Percentiles rank a stretch among this genome's conserved stretches.
Conservation (phyloP, 139 green algal genomes). For the Prasinococcaceae sp. region DNA sequence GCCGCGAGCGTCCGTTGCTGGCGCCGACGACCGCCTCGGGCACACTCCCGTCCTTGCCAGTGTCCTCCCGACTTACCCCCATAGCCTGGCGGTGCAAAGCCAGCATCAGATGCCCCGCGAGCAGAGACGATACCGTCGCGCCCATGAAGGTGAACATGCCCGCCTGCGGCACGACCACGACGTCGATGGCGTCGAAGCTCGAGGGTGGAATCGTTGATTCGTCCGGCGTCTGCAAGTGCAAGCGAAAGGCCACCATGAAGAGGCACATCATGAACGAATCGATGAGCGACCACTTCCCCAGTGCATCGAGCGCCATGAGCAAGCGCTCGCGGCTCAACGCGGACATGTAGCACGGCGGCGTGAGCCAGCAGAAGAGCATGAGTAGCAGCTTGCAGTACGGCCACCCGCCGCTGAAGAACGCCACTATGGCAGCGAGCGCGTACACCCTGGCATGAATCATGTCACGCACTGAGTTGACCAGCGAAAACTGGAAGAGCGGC, state of each 20-base stretch:
- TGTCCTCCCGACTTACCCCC: background rate
- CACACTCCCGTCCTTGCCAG: background rate
- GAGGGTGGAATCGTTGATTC: background rate
- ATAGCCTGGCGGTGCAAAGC: slow-evolving; percentile 1
- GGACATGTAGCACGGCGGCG: background rate
- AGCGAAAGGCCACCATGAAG: slow-evolving; percentile 18
- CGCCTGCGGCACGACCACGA: background rate
- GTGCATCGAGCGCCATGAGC: slow-evolving; percentile 4
- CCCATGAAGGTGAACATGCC: slow-evolving; percentile 12
- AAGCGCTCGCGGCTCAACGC: background rate
- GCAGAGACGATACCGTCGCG: slow-evolving; percentile 5
- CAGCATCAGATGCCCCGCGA: slow-evolving; percentile 11
- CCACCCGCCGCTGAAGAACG: slow-evolving; percentile 16
- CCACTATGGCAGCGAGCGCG: slow-evolving; percentile 10
- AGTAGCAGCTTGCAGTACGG: slow-evolving; percentile 14
- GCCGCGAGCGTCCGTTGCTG: background rate
- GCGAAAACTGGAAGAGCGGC: slow-evolving; percentile 12
- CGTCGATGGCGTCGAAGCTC: background rate
- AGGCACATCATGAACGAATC: slow-evolving; percentile 19
- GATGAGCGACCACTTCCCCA: slow-evolving; percentile 18
- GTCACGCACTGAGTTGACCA: slow-evolving; percentile 2
- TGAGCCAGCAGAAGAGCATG: slow-evolving; percentile 15
- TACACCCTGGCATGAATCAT: slow-evolving; percentile 17
- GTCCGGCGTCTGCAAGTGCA: background rate
- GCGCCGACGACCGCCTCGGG: background rate